Conservation (phyloP, 2,329 filamentous ascomycete genomes). For the Alternaria panax region DNA sequence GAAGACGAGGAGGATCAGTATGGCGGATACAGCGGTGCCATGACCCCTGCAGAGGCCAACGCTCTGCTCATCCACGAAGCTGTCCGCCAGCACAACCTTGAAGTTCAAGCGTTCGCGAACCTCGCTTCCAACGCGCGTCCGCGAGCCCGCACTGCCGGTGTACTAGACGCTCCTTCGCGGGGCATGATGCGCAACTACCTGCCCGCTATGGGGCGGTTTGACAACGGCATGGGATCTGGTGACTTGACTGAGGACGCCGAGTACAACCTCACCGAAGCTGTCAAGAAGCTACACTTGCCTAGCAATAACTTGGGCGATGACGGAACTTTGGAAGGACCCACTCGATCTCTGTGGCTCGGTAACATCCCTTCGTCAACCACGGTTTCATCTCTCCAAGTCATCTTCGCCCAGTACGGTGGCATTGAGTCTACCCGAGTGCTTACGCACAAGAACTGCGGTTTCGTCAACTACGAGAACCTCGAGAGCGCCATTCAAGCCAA, state of each 20-base stretch:
- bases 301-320: conserved; percentile 75
- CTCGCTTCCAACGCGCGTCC: conserved; percentile 83
- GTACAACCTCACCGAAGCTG: conserved; percentile 80
- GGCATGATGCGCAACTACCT: conserved; percentile 74
- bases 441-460: conserved; percentile 98
- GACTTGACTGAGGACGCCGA: conserved; percentile 81
- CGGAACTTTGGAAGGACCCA: conserved; percentile 83
- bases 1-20: conserved; percentile 84
- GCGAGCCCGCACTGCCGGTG: conserved; percentile 88
- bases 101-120: conserved; percentile 89
- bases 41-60: conserved; percentile 67
- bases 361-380: conserved; percentile 98
- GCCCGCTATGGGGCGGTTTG: conserved; percentile 61
- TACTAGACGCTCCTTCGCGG: conserved; percentile 78
- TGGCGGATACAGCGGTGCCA: conserved; percentile 64
- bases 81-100: conserved; percentile 90
- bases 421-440: conserved; percentile 92
- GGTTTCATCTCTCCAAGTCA: conserved; percentile 90
- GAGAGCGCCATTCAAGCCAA: conserved; percentile 93
- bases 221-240: conserved; percentile 76
- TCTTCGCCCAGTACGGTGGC: conserved; percentile 91
- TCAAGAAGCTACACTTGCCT: conserved; percentile 72
- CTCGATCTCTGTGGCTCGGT: conserved; percentile 93
- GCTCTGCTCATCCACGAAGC: conserved; percentile 70
- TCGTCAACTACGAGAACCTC: conserved; percentile 93